Conservation (phyloP, 2,329 filamentous ascomycete species). For the Diaporthe sp. region DNA sequence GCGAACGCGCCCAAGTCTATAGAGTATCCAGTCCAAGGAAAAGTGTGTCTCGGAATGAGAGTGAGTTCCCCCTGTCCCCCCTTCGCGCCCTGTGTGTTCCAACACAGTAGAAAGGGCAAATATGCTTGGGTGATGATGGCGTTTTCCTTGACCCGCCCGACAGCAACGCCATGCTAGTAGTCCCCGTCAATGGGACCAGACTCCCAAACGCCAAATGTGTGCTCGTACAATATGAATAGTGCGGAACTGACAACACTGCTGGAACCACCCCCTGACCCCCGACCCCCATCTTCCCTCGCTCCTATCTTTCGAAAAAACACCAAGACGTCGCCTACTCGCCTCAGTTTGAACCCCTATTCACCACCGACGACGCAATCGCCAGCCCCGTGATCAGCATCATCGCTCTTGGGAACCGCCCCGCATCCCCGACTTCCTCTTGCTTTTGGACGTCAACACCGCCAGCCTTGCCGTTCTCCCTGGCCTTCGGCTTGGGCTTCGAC, state of each 20-base stretch:
- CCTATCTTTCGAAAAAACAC: background rate
- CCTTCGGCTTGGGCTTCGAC: constrained; percentile 6
- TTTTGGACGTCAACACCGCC: background rate
- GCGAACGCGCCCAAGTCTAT: constrained; percentile 22
- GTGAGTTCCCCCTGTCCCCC: background rate
- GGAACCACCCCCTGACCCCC: too few relatives aligned
- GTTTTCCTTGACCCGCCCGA: too few relatives aligned
- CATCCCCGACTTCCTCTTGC: constrained; percentile 5
- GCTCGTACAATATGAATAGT: background rate
- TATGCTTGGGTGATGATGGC: background rate
- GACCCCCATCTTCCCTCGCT: background rate
- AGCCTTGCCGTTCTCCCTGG: background rate
- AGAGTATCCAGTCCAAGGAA: constrained; percentile 12
- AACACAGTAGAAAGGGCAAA: background rate
- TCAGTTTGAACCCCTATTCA: constrained; percentile 38
- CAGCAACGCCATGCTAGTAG: constrained; percentile 3
- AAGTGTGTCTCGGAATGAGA: constrained; percentile 16
- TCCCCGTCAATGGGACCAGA: background rate
- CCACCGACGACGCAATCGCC: constrained; percentile 45
- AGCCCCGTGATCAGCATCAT: constrained; percentile 50
- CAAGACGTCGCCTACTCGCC: background rate
- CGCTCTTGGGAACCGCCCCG: constrained; percentile 44
- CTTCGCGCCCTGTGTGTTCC: background rate
- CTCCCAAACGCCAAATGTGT: background rate
- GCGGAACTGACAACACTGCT: too few relatives aligned